Evolutionary conservation across 116 monocot species (phyloP).

Genomic region (Iris pallida): DNA sequence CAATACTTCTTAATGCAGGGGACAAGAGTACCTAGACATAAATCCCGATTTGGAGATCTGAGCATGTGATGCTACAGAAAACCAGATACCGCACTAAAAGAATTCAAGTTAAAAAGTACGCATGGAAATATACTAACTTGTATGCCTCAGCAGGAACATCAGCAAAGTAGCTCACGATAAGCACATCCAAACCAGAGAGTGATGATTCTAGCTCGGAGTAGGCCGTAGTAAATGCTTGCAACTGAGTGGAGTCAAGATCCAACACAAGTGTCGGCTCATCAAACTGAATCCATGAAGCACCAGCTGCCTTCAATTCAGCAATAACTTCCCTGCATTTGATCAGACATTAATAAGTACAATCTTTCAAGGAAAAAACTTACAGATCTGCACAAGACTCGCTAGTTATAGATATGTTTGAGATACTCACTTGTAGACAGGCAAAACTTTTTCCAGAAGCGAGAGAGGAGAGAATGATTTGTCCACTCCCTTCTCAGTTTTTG

Average conservation of each 20-base stretch:
- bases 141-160: conserved; percentile 18
- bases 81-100: not conserved
- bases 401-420: not conserved
- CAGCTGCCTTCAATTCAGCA: conserved; percentile 19
- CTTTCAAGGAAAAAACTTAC: not conserved
- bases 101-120: not conserved
- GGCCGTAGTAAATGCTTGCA: conserved; percentile 13
- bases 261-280: conserved; percentile 19
- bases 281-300: conserved; percentile 24
- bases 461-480: conserved; percentile 11
- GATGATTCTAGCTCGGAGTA: conserved; percentile 17
- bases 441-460: conserved; percentile 9
- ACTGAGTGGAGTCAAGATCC: conserved; percentile 11
- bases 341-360: not conserved
- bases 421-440: conserved; percentile 16
- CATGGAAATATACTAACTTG: conserved; percentile 5
- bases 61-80: not conserved
- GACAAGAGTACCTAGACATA: not conserved
- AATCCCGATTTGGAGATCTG: not conserved
- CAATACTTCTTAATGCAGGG: not conserved
- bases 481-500: conserved; percentile 17
- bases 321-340: conserved; percentile 15
- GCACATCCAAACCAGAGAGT: conserved; percentile 11
- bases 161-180: conserved; percentile 16
- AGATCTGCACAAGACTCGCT: not conserved